Base-by-base conservation (phyloP, 192 early-diverging fungal genomes). In the Coemansia sp. region DNA sequence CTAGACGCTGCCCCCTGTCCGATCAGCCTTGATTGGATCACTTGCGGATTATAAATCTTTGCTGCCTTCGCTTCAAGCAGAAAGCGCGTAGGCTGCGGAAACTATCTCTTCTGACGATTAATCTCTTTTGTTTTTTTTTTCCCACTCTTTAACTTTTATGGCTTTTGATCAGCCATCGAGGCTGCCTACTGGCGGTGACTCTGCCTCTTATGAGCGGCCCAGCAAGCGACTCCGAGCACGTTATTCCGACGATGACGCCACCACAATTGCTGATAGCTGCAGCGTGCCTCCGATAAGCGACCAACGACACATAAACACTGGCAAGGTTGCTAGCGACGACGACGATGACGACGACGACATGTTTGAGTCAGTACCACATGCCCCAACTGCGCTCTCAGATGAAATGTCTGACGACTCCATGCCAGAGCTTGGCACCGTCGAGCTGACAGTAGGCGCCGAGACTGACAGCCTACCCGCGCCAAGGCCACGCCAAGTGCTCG, bases 341-440 rank as follows among this genome's bases (percentile, higher is more conserved):
- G 62, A 63, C 13, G 66, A 68, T 45, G 66, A 69, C 42, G 68
- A 69, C 18, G 69, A 71, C 60, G 69, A 59, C 28, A 52, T 61
- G 60, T 69, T 75, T 48, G 73, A 69, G 18, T 52, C 47, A 14
- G 73, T 75, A 13, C 41, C 47, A 10, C 28, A 26, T 21, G 41
- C 10, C 4, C 21, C 5, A 39, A 28, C 53, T 9, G 33, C 14
- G 4, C 11, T 11, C 43, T 41, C 12, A n/a, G 64, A 57, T n/a
- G 62, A 73, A 23, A 47, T 59, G 10, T 66, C 67, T 9, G 68
- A 70, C 45, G 61, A 59, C 55, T 43, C 43, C 8, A 33, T 79
- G 64, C 78, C 73, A 6, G 78, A 72, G 56, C 70, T 81, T 2
- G 73, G 78, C 26, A 81, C 78, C 3, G 64, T 81, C 9, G 78